Percentiles rank a stretch among this genome's conserved stretches.
Conservation (phyloP, 176 grass and related monocot genomes). For the Guadua angustifolia region DNA sequence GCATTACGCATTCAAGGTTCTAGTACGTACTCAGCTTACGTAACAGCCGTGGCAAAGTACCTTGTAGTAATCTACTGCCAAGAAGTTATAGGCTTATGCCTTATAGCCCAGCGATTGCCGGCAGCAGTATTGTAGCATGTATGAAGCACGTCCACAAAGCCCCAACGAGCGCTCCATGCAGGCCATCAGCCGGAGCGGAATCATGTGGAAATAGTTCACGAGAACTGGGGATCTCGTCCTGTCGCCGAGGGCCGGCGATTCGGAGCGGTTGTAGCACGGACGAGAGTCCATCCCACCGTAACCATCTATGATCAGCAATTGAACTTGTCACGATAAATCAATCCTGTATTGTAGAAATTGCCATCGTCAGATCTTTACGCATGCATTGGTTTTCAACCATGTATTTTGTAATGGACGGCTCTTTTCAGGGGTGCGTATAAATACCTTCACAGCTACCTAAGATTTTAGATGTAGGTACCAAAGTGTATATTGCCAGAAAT, state of each 20-base stretch:
- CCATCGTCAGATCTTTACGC: neutral
- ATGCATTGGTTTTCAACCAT: constrained; percentile 63
- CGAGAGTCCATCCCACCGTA: constrained; percentile 57
- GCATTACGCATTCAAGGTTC: no score
- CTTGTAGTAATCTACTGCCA: constrained; percentile 78
- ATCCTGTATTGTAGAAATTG: neutral
- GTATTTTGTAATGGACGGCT: no score
- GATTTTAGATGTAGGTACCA: no score
- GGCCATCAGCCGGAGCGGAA: constrained; percentile 44
- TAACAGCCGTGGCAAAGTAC: neutral
- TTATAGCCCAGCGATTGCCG: constrained; percentile 62
- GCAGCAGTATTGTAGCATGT: constrained; percentile 54
- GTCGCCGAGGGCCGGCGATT: constrained; percentile 50
- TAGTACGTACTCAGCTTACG: neutral
- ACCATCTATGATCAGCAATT: constrained; percentile 44
- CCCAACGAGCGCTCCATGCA: constrained; percentile 49
- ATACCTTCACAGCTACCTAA: no score
- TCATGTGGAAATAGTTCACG: constrained; percentile 65
- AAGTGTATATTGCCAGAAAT: no score
- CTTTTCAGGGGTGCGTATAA: no score
- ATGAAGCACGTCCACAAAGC: constrained; percentile 40
- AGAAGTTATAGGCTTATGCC: no score
- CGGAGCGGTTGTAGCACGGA: constrained; percentile 48
- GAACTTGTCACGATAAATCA: neutral
- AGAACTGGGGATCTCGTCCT: constrained; percentile 55